A percentile compares a stretch with the other conserved stretches of the same genome.
phyloP scores from a whole-genome alignment of 192 early-diverging fungal species.

The Piromyces sp. region DNA sequence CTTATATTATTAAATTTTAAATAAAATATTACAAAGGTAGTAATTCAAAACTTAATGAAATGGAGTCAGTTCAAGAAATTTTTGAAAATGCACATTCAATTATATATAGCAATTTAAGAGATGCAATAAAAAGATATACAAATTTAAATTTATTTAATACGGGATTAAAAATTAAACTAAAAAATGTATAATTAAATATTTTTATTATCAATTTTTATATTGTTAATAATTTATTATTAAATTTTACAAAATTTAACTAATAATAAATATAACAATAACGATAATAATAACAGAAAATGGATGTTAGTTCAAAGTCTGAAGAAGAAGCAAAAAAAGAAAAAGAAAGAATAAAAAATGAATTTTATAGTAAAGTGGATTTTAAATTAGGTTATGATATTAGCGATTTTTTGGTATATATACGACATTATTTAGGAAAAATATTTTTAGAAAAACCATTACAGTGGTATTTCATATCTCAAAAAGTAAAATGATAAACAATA shows the following conservation, averaged over 20 bases:
- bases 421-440: not conserved
- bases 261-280: not conserved
- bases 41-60: not conserved
- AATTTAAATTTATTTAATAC: not conserved
- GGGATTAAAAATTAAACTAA: not conserved
- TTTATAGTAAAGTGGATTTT: not conserved
- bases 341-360: not conserved
- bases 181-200: not conserved
- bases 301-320: not conserved
- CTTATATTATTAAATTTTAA: too few relatives aligned
- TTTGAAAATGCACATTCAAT: not conserved
- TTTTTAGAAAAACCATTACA: not conserved
- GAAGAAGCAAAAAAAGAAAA: not conserved
- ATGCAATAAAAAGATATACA: not conserved
- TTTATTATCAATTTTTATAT: too few relatives aligned
- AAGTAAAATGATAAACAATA: not conserved
- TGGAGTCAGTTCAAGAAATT: not conserved
- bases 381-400: not conserved
- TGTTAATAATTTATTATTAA: too few relatives aligned
- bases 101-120: not conserved
- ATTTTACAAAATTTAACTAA: too few relatives aligned
- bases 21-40: too few relatives aligned
- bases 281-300: not conserved
- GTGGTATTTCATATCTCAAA: not conserved
- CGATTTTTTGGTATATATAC: not conserved